Base-by-base conservation (phyloP, 768 basidiomycete genomes). In the Psilocybe subaeruginosa region DNA sequence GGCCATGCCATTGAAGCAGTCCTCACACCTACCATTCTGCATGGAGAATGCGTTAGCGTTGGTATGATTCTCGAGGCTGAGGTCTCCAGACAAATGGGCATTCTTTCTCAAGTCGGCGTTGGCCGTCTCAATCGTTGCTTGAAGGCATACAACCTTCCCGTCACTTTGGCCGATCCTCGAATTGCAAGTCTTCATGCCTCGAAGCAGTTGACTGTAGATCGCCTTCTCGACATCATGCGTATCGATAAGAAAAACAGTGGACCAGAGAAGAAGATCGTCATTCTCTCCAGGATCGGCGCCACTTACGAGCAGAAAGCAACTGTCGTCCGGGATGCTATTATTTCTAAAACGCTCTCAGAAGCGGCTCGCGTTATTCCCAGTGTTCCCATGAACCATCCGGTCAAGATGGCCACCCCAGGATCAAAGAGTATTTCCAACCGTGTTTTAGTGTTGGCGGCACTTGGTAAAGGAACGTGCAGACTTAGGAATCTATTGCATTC, bases 161-260 rank as follows among this genome's bases (percentile, higher is more conserved):
- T 93, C 7, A 87, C 92, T 0, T 71, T 97, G 49, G 74, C 83
- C 8, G 95, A 98, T 68, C 84, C 95, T 19, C 81, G 89, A 47
- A 93, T 97, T 66, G 78, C 87, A 8, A 83, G 79, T 55, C 77
- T 95, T 1, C 90, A 93, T 1, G 80, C 86, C 2, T 85, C 92
- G 3, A 84, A 86, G 62, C 78, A 81, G 51, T 85, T 99, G 59
- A 88, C 88, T 14, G 89, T 96, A 56, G 87, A 92, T 53, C 83
- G 86, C 14, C 80, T 99, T 9, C 82, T 98, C 43, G 93, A 97
- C 72, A 90, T 97, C 70, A 98, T 98, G 97, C 85, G 82, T 61
- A 85, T 97, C 63, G 96, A 99, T 82, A 99, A 99, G 82, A 99
- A 99, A 83, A 99, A 99, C 73, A 89, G 89, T 60, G 96, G 97